Conservation (phyloP, 495 filamentous ascomycete species). For the Cairneyella variabilis region DNA sequence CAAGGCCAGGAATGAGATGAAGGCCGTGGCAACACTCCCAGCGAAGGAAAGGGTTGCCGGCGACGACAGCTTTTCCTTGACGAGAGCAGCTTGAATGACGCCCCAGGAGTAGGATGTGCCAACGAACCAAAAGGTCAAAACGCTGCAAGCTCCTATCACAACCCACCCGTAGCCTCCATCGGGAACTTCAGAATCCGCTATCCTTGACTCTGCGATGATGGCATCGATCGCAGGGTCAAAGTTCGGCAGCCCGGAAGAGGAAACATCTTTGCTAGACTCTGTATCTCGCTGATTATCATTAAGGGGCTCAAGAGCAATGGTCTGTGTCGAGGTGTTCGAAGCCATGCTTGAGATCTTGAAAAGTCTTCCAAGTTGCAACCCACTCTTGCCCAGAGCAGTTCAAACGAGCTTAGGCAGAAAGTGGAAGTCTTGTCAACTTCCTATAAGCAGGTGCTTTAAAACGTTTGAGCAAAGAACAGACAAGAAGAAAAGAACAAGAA, state of each 20-base stretch:
- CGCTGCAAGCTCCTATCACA: constrained; percentile 46
- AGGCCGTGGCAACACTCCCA: constrained; percentile 45
- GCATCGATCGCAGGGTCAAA: constrained; percentile 33
- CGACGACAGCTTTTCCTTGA: constrained; percentile 40
- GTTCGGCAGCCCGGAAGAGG: constrained; percentile 20
- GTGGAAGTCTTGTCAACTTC: too few relatives aligned
- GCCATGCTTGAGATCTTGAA: constrained; percentile 6
- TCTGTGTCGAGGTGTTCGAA: constrained; percentile 7
- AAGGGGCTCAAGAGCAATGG: constrained; percentile 4
- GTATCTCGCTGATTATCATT: constrained; percentile 3
- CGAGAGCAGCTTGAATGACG: constrained; percentile 51
- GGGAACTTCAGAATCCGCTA: constrained; percentile 39
- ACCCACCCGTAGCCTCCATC: constrained; percentile 61
- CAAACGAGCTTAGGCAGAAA: too few relatives aligned
- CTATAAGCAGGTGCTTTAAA: too few relatives aligned
- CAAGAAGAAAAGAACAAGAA: too few relatives aligned
- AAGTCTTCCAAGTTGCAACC: background rate
- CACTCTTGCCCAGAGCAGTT: too few relatives aligned
- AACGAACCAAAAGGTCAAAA: constrained; percentile 52
- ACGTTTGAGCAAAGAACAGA: too few relatives aligned
- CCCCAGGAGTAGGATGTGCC: constrained; percentile 55
- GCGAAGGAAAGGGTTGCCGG: constrained; percentile 53
- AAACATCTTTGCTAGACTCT: background rate
- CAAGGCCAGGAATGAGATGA: constrained; percentile 45
- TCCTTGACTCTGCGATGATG: constrained; percentile 44